Evolutionary conservation across 2,329 filamentous ascomycete species (phyloP), one percentile per base, ranked within the genome.

Genomic region (Cladosporium halotolerans): DNA sequence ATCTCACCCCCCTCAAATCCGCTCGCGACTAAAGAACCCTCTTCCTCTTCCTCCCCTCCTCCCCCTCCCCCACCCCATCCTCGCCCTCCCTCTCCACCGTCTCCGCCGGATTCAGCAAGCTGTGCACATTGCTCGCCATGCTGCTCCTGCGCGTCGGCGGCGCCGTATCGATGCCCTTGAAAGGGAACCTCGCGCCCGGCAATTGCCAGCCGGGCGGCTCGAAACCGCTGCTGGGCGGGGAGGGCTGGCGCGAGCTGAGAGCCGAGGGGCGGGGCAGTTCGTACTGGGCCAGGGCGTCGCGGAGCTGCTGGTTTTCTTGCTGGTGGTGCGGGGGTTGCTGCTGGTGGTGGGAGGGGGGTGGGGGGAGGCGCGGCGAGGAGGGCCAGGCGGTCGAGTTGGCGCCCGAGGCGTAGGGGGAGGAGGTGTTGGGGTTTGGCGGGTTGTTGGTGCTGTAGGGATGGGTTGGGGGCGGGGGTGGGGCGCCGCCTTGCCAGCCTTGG

Each of bases 111-210:
- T 87, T 87, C 1, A 87, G 73, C 19, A 87, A 68, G 5, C 79
- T 82, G 65, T 85, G 82, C 18, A 85, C 80, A 60, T 84, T 86
- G 60, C 83, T 85, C 6, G 84, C 84, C 84, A 87, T 86, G 63
- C 83, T 86, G 23, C 81, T 83, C 56, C 84, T 76, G 52, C 84
- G 72, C 7, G 83, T 86, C n/a, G 81, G 81, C 3, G 84, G 82
- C 0, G 76, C 79, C 38, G 74, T 77, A 52, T 79, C 76, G 43
- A 76, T 68, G 16, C 70, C 68, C 70, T 72, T 73, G 63, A 76
- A 76, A 0, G 75, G 72, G 53, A 72, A 79, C 42, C 73, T 68
- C 7, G 75, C 67, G 34, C 77, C 78, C 3, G 78, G 77, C 14
- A 81, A 63, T 32, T 76, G 70, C 81, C 81, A 84, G 40, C 76